Evolutionary conservation across 202 grass and related monocot genomes (phyloP), one percentile per base, ranked within the genome.

Genomic region (Thinopyrum obtusiflorum): DNA sequence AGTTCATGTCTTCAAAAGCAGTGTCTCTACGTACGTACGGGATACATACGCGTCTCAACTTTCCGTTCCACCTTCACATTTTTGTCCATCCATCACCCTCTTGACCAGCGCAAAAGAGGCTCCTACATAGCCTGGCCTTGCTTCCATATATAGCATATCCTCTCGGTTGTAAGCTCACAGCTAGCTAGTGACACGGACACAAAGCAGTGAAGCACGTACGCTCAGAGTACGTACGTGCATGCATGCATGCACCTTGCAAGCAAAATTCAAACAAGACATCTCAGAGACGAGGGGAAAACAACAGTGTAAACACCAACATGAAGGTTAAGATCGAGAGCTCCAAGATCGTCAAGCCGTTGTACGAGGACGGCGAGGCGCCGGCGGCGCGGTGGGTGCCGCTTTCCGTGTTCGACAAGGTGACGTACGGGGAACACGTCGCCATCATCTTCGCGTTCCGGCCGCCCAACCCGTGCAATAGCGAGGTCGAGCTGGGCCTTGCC

Each of bases 371-470:
- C 14, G 44, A 2, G 23, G n/a, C 67, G 11, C 76, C 81, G 11
- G 63, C 9, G 39, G 11, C 27, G 68, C 55, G 61, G 53, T 68
- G 27, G 63, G 69, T 89, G 47, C 77, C 85, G 15, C 81, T 97
- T 2, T 88, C 5, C 75, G 83, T 93, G 79, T 83, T 97, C 73
- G 94, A 97, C 86, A 93, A 3, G 83, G 89, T 92, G 11, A 93
- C 83, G 1, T 88, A 89, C 77, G 61, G 82, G 76, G 68, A 35
- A 35, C 79, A 93, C 71, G 46, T 93, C 11, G 89, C 94, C 61
- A 44, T 93, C 21, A 88, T 93, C 83, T 97, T 88, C 49, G 85
- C 87, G 64, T 97, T 97, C 87, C 83, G 80, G 36, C 83, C 91
- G 21, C 91, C 87, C 17, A 88, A n/a, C 49, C 94, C 89, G 1